phyloP scores from a whole-genome alignment of 2,329 filamentous ascomycete species.

The Kalaharituber pfeilii region DNA sequence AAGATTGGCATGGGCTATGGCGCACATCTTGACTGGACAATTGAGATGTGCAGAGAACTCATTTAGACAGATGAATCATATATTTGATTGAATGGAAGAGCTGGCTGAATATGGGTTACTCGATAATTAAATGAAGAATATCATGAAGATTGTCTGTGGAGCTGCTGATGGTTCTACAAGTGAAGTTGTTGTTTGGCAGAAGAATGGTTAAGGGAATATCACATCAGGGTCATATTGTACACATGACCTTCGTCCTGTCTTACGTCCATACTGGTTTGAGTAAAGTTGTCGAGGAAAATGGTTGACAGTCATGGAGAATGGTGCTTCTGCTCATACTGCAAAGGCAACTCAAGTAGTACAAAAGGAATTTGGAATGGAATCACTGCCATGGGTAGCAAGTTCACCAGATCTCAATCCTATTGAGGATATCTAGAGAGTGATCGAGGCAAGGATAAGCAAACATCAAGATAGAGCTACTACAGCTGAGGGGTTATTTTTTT shows the following conservation, averaged over 20 bases:
- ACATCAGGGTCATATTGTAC: background rate
- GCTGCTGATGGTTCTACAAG: background rate
- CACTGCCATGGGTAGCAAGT: slow-evolving; percentile 3
- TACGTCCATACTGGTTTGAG: background rate
- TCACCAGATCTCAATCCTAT: slow-evolving; percentile 4
- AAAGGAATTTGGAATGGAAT: background rate
- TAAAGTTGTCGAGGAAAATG: background rate
- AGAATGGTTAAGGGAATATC: background rate
- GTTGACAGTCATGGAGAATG: slow-evolving; percentile 3
- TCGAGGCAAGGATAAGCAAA: background rate
- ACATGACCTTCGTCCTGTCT: background rate
- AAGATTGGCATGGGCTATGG: background rate
- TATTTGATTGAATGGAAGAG: background rate
- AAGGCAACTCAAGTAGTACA: background rate
- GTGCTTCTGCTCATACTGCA: background rate
- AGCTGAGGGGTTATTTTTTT: too few species aligned
- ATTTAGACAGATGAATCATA: background rate
- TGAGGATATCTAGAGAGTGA: slow-evolving; percentile 1
- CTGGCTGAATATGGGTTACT: background rate
- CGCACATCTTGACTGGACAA: background rate
- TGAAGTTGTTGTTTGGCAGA: slow-evolving; percentile 2
- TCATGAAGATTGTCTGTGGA: slow-evolving; percentile 3
- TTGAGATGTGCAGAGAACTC: background rate
- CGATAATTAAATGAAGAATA: background rate
- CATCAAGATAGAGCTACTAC: too few species aligned